A percentile compares a stretch with the other conserved stretches of the same genome.
These are phyloP conservation scores for Penicillium sp. DNA, from an alignment of 2,329 filamentous ascomycete genomes.

Conservation along the genomic window DNA sequence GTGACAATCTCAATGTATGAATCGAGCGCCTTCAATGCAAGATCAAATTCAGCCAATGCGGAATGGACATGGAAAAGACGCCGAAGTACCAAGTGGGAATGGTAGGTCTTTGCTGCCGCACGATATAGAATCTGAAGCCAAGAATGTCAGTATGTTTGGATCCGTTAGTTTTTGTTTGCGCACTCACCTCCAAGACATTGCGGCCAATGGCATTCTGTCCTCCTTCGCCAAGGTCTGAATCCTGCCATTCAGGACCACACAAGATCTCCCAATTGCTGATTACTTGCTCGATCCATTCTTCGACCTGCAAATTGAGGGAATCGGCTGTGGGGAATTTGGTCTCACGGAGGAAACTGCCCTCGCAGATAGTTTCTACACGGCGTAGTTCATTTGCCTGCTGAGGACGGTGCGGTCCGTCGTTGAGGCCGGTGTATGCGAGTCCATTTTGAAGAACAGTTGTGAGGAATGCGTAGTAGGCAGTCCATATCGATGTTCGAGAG, in stretches of 20 bases:
- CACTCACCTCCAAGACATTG: slow-evolving; percentile 68
- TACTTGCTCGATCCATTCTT: slow-evolving; percentile 76
- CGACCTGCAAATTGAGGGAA: slow-evolving; percentile 75
- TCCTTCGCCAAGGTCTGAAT: slow-evolving; percentile 77
- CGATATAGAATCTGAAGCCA: slow-evolving; percentile 73
- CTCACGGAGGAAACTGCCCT: slow-evolving; percentile 74
- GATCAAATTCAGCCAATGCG: slow-evolving; percentile 84
- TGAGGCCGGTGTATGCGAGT: slow-evolving; percentile 38
- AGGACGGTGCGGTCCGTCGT: slow-evolving; percentile 50
- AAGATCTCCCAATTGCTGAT: slow-evolving; percentile 84
- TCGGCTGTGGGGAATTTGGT: slow-evolving; percentile 83
- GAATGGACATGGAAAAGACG: slow-evolving; percentile 87
- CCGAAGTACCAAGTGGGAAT: slow-evolving; percentile 85
- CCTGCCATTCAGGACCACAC: slow-evolving; percentile 76
- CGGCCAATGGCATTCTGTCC: slow-evolving; percentile 75
- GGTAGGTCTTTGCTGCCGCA: slow-evolving; percentile 89
- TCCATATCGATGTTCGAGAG: slow-evolving; percentile 66
- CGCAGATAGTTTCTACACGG: slow-evolving; percentile 76
- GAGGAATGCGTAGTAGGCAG: slow-evolving; percentile 77
- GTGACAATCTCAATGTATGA: slow-evolving; percentile 88
- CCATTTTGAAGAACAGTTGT: slow-evolving; percentile 70
- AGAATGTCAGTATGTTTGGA: slow-evolving; percentile 16
- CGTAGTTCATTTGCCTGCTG: slow-evolving; percentile 77
- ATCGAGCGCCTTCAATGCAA: slow-evolving; percentile 87
- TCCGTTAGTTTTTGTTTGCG: not conserved